Percentiles rank a stretch among this genome's conserved stretches.
phyloP scores from a whole-genome alignment of 768 basidiomycete genomes.

The Amanita pallidorosea region DNA sequence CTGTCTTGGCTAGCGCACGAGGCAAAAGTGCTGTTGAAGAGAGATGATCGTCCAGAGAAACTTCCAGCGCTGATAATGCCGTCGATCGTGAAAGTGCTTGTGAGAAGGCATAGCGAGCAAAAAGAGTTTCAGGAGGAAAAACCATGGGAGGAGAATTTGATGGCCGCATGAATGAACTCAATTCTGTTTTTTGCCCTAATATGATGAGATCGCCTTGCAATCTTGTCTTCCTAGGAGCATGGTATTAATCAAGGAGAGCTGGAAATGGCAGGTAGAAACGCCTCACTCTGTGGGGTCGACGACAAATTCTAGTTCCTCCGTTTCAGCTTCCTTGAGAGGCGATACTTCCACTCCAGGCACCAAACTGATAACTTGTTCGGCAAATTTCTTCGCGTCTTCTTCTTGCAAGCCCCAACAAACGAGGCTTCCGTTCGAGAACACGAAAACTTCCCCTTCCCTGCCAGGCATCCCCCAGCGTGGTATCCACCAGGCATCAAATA shows the following conservation, averaged over 20 bases:
- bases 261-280: conserved; percentile 14
- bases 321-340: conserved; percentile 59
- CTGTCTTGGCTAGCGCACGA: conserved; percentile 62
- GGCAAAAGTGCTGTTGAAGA: conserved; percentile 76
- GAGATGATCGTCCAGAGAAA: conserved; percentile 73
- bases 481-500: conserved; percentile 77
- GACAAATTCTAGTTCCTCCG: conserved; percentile 89
- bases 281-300: conserved; percentile 82
- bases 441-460: conserved; percentile 71
- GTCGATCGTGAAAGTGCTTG: conserved; percentile 88
- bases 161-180: conserved; percentile 40
- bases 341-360: conserved; percentile 50
- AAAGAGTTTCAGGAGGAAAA: conserved; percentile 59
- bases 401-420: conserved; percentile 87
- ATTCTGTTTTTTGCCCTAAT: conserved; percentile 56
- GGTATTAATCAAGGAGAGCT: conserved; percentile 4
- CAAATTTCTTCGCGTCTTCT: conserved; percentile 60
- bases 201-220: conserved; percentile 90
- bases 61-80: conserved; percentile 78
- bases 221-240: conserved; percentile 55
- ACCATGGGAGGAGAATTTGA: conserved; percentile 37
- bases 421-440: conserved; percentile 81
- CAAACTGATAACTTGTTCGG: conserved; percentile 45
- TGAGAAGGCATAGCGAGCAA: conserved; percentile 86
- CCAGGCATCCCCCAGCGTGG: conserved; percentile 52